phyloP scores from a whole-genome alignment of 495 filamentous ascomycete species.

The Penicillium coffeae region DNA sequence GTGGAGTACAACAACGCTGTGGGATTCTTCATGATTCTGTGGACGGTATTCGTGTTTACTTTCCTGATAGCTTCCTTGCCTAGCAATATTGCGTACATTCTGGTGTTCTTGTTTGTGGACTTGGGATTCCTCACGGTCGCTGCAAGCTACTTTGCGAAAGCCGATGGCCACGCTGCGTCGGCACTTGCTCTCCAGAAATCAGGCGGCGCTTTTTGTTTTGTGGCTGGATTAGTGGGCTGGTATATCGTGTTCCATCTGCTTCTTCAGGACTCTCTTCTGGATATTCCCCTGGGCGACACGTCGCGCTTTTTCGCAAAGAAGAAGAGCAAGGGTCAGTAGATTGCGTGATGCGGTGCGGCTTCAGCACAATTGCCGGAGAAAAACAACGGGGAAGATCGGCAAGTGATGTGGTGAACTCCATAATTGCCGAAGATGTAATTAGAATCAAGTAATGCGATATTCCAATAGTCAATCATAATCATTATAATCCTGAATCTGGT shows the following conservation, averaged over 20 bases:
- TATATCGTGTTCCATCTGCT: slow-evolving; percentile 47
- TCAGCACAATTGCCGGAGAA: background rate
- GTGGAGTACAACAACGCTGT: slow-evolving; percentile 44
- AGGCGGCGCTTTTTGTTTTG: slow-evolving; percentile 44
- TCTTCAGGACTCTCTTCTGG: slow-evolving; percentile 39
- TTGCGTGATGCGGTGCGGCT: slow-evolving; percentile 2
- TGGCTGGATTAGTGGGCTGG: slow-evolving; percentile 46
- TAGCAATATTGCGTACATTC: slow-evolving; percentile 46
- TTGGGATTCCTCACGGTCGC: slow-evolving; percentile 44
- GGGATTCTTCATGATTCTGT: slow-evolving; percentile 44
- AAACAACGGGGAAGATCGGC: background rate
- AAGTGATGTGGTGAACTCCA: background rate
- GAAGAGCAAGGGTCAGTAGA: slow-evolving; percentile 10
- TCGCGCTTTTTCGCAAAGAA: slow-evolving; percentile 36
- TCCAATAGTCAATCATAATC: too few species aligned
- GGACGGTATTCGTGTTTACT: slow-evolving; percentile 46
- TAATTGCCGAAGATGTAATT: background rate
- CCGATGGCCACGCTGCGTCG: slow-evolving; percentile 35
- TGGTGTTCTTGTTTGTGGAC: slow-evolving; percentile 45
- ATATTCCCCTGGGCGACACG: slow-evolving; percentile 46
- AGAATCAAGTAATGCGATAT: background rate
- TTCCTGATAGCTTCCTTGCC: slow-evolving; percentile 45
- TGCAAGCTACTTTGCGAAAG: slow-evolving; percentile 41
- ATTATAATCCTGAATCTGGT: too few species aligned
- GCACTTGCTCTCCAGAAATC: slow-evolving; percentile 39